Evolutionary conservation across 768 basidiomycete genomes (phyloP), one percentile per base, ranked within the genome.

Genomic region (Boletus coccyginus): DNA sequence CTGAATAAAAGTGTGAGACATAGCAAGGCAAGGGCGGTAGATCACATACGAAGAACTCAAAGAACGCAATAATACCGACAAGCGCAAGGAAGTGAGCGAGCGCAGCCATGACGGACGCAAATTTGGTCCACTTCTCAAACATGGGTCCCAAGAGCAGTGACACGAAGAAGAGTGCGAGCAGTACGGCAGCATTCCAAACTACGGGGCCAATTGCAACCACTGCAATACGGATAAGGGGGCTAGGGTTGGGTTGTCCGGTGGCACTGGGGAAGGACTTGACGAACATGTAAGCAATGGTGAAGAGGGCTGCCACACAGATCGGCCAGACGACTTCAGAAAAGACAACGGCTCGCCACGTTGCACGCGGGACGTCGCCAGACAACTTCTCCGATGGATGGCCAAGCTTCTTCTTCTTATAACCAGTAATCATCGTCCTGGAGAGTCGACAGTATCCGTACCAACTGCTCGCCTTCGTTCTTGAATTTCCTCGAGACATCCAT

Each of bases 401-500:
- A 19, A 99, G 84, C 66, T 94, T 90, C 81, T 98, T 99, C 81
- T 97, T 92, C 85, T 98, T 98, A 81, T 94, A 98, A 41, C 97
- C 97, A 17, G 97, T 98, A 63, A 98, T 97, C 85, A 92, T 90
- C 10, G 97, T 99, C 60, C 97, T 78, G 38, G 94, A 96, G 56
- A 98, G 83, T 64, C 97, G 92, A 71, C 97, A 99, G 74, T 98
- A 99, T 3, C 97, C 97, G 71, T 98, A 96, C 97, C 97, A 99
- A 61, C 92, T 95, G 75, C 96, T 98, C 48, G 92, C 90, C 70
- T 98, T 96, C 16, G 92, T 89, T 65, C 94, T 80, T 46, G 97
- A 97, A 74, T 98, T 99, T 54, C 97, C 97, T 55, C 97, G 85
- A 11, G 93, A 97, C 95, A 99, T 98, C 97, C 97, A 99, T 46